Evolutionary conservation across 164 flowering plant genomes (phyloP), one percentile per base, ranked within the genome.

Genomic region (Piper betle): DNA sequence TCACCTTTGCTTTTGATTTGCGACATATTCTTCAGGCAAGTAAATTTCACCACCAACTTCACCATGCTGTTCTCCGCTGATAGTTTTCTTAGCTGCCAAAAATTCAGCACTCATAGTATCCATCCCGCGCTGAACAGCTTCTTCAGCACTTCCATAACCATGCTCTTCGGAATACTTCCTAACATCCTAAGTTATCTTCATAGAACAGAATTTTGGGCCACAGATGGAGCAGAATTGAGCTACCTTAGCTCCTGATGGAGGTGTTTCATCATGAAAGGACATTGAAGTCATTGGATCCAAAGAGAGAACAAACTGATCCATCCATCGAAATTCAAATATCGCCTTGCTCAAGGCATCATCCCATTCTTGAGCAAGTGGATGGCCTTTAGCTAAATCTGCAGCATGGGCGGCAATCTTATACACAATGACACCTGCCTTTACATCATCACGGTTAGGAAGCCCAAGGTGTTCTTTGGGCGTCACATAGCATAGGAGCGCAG

Each of bases 161-260:
- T 91, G 97, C 75, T 94, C 86, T 72, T 91, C 96, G 42, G 99
- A 97, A 72, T 91, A 94, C 71, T 82, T 91, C 52, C 99, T 71
- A 11, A 94, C 94, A 78, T 94, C 99, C 74, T 94, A 97, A 0
- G 97, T 94, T 68, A 94, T 94, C 80, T 91, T 94, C 99, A 94
- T 91, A 4, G 99, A 94, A 69, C 99, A 94, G 71, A 94, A 94
- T 75, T 94, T 94, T 4, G 99, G 99, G 37, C 99, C 97, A 66
- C 99, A 94, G 97, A 94, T 94, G 11, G 97, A 91, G 80, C 96
- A 91, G 74, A 94, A 94, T 72, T 94, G 99, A 17, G 99, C 99
- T 37, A 94, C 93, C 71, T 94, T 94, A 33, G 97, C 97, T 55
- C 99, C 99, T 8, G 99, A 70, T 37, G 99, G 97, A 59, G 91